These are phyloP conservation scores for Neopestalotiopsis sp. DNA, from an alignment of 2,329 filamentous ascomycete species.

Conservation along the genomic window DNA sequence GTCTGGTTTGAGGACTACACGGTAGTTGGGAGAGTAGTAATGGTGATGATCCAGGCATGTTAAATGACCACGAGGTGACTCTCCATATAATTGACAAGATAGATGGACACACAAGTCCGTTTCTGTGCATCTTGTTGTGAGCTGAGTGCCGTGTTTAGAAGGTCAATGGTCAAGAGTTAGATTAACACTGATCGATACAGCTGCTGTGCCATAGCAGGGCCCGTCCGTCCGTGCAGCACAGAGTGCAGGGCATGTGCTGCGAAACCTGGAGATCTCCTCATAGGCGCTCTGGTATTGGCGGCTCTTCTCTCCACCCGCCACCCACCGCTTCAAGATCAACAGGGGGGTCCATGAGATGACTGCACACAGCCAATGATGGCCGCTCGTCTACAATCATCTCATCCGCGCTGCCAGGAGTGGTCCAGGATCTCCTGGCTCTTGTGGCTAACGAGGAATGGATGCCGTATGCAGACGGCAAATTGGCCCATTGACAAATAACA, in stretches of 20 bases:
- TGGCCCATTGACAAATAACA: not conserved
- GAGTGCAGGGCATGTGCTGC: slow-evolving; percentile 6
- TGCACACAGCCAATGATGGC: not conserved
- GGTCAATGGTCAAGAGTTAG: not conserved
- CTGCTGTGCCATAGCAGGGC: not conserved
- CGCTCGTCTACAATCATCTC: slow-evolving; percentile 10
- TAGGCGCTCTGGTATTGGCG: slow-evolving; percentile 6
- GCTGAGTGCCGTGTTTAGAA: slow-evolving; percentile 12
- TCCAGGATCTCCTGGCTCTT: not conserved
- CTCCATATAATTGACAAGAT: not conserved
- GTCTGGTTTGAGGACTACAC: too few relatives aligned
- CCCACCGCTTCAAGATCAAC: slow-evolving; percentile 15
- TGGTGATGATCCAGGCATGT: too few relatives aligned
- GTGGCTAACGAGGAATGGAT: not conserved
- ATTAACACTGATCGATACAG: slow-evolving; percentile 5
- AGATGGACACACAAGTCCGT: too few relatives aligned
- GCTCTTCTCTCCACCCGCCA: slow-evolving; percentile 9
- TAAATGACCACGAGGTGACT: not conserved
- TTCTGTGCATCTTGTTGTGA: slow-evolving; percentile 5
- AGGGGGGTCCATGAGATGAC: not conserved
- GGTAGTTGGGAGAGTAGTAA: too few relatives aligned
- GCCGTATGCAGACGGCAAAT: not conserved
- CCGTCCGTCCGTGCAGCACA: not conserved
- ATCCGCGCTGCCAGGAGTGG: not conserved
- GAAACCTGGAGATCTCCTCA: slow-evolving; percentile 8